Evolutionary conservation across 495 filamentous ascomycete genomes (phyloP).

Genomic region (Geoglossum glabrum): DNA sequence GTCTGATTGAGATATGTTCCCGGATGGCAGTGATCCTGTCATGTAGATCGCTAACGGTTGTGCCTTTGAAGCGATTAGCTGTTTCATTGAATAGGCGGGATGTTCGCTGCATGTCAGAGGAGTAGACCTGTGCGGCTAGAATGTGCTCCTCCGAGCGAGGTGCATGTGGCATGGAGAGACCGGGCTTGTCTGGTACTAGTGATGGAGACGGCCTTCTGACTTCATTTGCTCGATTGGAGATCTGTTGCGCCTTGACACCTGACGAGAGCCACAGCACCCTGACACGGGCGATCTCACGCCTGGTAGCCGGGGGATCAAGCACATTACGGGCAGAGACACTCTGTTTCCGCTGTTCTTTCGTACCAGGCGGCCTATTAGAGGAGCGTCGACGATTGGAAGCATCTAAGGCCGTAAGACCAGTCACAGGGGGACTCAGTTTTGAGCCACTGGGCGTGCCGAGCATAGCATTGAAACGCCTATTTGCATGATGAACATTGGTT

Average conservation of each 20-base stretch:
- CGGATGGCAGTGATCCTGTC: conserved; percentile 29
- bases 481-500: conserved; percentile 13
- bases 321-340: conserved; percentile 45
- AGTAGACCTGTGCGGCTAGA: conserved; percentile 43
- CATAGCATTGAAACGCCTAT: conserved; percentile 18
- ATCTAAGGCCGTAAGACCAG: conserved; percentile 25
- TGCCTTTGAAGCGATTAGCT: conserved; percentile 29
- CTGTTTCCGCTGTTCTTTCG: conserved; percentile 33
- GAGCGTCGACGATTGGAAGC: conserved; percentile 17
- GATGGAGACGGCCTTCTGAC: conserved; percentile 14
- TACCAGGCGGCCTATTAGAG: background rate
- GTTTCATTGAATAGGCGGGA: conserved; percentile 32
- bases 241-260: conserved; percentile 68
- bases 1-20: conserved; percentile 27
- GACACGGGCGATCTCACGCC: conserved; percentile 53
- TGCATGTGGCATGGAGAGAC: conserved; percentile 25
- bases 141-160: conserved; percentile 43
- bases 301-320: conserved; percentile 22
- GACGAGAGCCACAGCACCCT: conserved; percentile 57
- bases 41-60: conserved; percentile 24
- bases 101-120: conserved; percentile 32
- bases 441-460: conserved; percentile 17
- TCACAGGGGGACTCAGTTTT: conserved; percentile 22
- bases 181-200: conserved; percentile 13
- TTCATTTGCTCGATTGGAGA: conserved; percentile 41